Evolutionary conservation across 768 basidiomycete genomes (phyloP).

Genomic region (Agaricus subrufescens): DNA sequence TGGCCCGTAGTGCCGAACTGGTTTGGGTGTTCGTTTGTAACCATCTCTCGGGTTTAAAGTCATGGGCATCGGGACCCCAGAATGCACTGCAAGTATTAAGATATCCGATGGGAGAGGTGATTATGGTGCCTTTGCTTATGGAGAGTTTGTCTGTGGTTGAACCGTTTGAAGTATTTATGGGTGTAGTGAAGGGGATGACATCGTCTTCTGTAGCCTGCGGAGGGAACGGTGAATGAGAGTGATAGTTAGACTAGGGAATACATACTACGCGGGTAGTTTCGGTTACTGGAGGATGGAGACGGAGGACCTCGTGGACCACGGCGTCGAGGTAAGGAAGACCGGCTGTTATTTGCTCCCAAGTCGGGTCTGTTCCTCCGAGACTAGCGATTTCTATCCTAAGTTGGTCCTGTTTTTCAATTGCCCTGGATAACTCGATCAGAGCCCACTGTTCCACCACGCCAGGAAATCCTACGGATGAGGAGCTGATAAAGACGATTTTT

Average conservation of each 20-base stretch:
- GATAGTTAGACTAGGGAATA: neutral
- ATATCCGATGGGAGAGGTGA: conserved; percentile 37
- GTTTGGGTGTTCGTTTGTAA: conserved; percentile 25
- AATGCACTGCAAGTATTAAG: conserved; percentile 48
- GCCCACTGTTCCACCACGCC: conserved; percentile 41
- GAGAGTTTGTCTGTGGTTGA: conserved; percentile 31
- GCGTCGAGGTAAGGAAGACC: conserved; percentile 54
- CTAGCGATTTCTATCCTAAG: conserved; percentile 45
- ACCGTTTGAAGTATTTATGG: conserved; percentile 40
- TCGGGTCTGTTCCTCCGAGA: conserved; percentile 41
- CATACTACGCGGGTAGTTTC: conserved; percentile 35
- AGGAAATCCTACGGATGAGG: neutral
- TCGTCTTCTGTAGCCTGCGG: conserved; percentile 46
- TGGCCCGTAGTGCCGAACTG: conserved; percentile 21
- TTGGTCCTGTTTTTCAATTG: conserved; percentile 39
- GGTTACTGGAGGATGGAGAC: conserved; percentile 32
- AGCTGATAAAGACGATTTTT: neutral
- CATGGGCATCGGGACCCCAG: conserved; percentile 59
- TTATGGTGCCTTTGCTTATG: conserved; percentile 41
- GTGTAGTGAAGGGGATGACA: conserved; percentile 50
- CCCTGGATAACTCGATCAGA: conserved; percentile 46
- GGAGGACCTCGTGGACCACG: conserved; percentile 35
- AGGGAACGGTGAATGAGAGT: neutral
- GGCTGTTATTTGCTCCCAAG: conserved; percentile 47
- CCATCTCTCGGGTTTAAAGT: conserved; percentile 67